phyloP scores from a whole-genome alignment of 805 yeast species.

The Blastobotrys peoriensis region DNA sequence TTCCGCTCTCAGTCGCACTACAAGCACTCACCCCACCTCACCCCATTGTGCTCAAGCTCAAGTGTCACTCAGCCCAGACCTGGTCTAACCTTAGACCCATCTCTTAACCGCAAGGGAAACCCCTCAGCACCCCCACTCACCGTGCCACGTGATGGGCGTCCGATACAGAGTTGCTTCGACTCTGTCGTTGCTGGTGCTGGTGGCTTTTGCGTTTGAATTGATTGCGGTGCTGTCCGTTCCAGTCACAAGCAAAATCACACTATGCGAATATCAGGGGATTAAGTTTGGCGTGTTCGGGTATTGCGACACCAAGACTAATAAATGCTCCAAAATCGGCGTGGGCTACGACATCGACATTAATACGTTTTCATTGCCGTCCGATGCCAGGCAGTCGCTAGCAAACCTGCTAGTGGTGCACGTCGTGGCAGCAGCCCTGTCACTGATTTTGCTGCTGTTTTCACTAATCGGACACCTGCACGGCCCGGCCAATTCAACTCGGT shows the following conservation, averaged over 20 bases:
- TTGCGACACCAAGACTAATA: constrained; percentile 36
- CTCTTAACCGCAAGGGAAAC: neutral
- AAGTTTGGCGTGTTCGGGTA: constrained; percentile 68
- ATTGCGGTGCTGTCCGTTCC: constrained; percentile 60
- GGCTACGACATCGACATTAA: constrained; percentile 38
- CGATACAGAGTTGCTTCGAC: constrained; percentile 31
- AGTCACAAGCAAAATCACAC: constrained; percentile 40
- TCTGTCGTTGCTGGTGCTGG: constrained; percentile 35
- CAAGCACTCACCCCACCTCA: too few relatives aligned
- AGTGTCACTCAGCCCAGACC: too few relatives aligned
- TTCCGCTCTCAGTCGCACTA: too few relatives aligned
- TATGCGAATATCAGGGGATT: constrained; percentile 45
- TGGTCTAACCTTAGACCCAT: too few relatives aligned
- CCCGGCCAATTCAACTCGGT: constrained; percentile 35
- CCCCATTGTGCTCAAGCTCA: too few relatives aligned
- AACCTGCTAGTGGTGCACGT: constrained; percentile 62
- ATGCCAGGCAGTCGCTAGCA: constrained; percentile 53
- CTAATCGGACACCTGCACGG: constrained; percentile 36
- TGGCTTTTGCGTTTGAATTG: constrained; percentile 53
- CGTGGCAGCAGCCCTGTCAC: constrained; percentile 51
- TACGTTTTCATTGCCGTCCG: constrained; percentile 50
- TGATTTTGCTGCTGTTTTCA: constrained; percentile 39
- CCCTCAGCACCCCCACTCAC: too few relatives aligned
- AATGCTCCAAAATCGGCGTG: constrained; percentile 38
- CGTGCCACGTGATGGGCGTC: constrained; percentile 20